Conservation (phyloP, 768 basidiomycete species). For the Tylopilus felleus region DNA sequence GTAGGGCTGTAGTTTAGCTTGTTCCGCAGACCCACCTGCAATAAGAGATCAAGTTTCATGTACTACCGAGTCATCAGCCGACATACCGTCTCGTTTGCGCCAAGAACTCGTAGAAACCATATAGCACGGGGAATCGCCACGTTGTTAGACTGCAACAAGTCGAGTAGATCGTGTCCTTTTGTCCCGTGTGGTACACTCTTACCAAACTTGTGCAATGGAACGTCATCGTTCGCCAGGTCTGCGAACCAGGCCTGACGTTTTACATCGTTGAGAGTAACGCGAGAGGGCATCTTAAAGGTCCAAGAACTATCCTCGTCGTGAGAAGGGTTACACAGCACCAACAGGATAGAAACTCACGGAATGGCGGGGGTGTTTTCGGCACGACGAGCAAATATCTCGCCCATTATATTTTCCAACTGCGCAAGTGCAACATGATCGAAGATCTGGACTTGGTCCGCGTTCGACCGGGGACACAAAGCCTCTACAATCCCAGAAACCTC, state of each 20-base stretch:
- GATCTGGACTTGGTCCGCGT: slow-evolving; percentile 40
- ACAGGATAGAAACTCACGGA: slow-evolving; percentile 49
- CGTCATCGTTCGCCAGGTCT: slow-evolving; percentile 75
- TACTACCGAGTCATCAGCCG: not conserved
- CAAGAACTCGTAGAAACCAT: slow-evolving; percentile 85
- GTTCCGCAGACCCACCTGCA: slow-evolving; percentile 68
- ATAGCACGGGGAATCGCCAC: slow-evolving; percentile 80
- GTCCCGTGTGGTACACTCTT: slow-evolving; percentile 86
- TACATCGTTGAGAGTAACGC: slow-evolving; percentile 76
- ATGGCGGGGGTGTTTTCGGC: slow-evolving; percentile 53
- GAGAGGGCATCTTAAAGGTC: slow-evolving; percentile 75
- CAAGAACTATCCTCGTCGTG: slow-evolving; percentile 38
- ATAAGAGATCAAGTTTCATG: not conserved
- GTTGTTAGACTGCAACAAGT: slow-evolving; percentile 70
- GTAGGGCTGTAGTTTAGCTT: slow-evolving; percentile 78
- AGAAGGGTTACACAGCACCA: not conserved
- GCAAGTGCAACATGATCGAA: slow-evolving; percentile 49
- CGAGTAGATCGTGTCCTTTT: slow-evolving; percentile 80
- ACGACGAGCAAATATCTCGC: slow-evolving; percentile 66
- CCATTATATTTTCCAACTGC: slow-evolving; percentile 72
- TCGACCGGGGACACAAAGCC: slow-evolving; percentile 10
- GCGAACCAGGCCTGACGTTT: slow-evolving; percentile 82
- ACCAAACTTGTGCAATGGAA: slow-evolving; percentile 76
- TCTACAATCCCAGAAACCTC: slow-evolving; percentile 19
- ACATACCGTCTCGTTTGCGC: slow-evolving; percentile 78